Base-by-base conservation (phyloP, 345 rosid genomes). In the Arabidopsis suecica region DNA sequence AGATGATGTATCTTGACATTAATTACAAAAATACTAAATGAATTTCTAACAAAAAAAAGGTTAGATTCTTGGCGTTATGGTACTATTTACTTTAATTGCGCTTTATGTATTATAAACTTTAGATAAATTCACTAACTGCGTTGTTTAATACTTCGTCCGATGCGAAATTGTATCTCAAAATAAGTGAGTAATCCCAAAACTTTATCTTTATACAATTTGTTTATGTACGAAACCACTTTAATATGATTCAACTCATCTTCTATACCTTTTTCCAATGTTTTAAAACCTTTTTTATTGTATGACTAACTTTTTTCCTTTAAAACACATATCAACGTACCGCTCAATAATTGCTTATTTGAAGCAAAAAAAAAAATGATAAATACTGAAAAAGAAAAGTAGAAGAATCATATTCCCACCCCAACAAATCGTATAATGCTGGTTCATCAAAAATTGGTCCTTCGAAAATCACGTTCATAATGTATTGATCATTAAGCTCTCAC, bases 371-470 rank as follows among this genome's bases (percentile, higher is more conserved):
- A 37, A n/a, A 37, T 37, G 50, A 49, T 4, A 50, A 48, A 49
- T 54, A 3, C 6, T 22, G 47, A 3, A 40, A 62, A 72, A 30
- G 0, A 7, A 51, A 44, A 56, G 68, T 50, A 50, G 68, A 42
- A 41, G 63, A 61, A 68, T 51, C 57, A 4, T 44, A 53, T 68
- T 68, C 74, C 18, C 57, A 51, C 63, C 51, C 51, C 54, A 75
- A 14, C 62, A 68, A 32, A 50, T 12, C 25, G 36, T 50, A 65
- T 6, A 18, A 7, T 62, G 30, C 18, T 42, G 51, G 2, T 47
- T 58, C 42, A 48, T 45, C 7, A 23, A 56, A 34, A 37, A 65
- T 14, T 34, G 41, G 65, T 37, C 66, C 44, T 47, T n/a, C 12
- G 34, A 65, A 57, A 53, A 34, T 25, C 38, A 73, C 57, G 20